Percentiles rank a stretch among this genome's conserved stretches.
Evolutionary conservation across 2,329 filamentous ascomycete genomes (phyloP).

Genomic region (Cercospora sp.): DNA sequence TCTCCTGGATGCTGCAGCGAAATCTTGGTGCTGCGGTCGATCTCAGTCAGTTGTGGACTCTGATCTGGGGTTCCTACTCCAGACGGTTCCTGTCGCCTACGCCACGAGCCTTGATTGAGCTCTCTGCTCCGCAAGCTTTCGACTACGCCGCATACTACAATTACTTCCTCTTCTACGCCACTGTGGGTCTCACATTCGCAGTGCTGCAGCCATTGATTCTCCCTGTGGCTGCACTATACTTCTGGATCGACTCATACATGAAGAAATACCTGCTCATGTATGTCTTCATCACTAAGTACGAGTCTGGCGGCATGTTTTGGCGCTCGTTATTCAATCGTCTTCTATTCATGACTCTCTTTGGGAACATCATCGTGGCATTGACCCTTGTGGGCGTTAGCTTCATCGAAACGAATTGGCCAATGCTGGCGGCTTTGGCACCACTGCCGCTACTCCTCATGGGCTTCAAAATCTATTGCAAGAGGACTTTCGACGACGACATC

Average conservation of each 20-base stretch:
- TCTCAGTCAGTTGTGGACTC: conserved; percentile 80
- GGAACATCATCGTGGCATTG: conserved; percentile 75
- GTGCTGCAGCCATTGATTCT: conserved; percentile 85
- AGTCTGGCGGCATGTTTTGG: conserved; percentile 93
- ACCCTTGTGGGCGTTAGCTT: conserved; percentile 62
- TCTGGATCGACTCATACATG: conserved; percentile 78
- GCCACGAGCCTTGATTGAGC: conserved; percentile 84
- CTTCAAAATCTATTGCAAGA: conserved; percentile 85
- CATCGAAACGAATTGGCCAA: conserved; percentile 48
- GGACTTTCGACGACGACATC: conserved; percentile 73
- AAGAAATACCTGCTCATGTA: conserved; percentile 94
- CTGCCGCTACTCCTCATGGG: conserved; percentile 73
- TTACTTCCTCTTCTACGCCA: conserved; percentile 93
- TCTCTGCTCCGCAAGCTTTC: conserved; percentile 87
- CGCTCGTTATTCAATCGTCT: conserved; percentile 89
- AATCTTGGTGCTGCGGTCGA: conserved; percentile 93
- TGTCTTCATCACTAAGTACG: conserved; percentile 93
- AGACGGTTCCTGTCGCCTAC: conserved; percentile 85
- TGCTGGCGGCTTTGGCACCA: conserved; percentile 67
- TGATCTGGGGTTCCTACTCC: conserved; percentile 81
- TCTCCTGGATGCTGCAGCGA: conserved; percentile 88
- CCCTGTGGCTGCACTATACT: conserved; percentile 85
- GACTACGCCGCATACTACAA: conserved; percentile 98
- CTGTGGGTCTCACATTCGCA: conserved; percentile 81
- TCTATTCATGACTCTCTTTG: conserved; percentile 75